A percentile compares a stretch with the other conserved stretches of the same genome.
Conservation (phyloP, 768 basidiomycete species). For the Boletus huronensis region DNA sequence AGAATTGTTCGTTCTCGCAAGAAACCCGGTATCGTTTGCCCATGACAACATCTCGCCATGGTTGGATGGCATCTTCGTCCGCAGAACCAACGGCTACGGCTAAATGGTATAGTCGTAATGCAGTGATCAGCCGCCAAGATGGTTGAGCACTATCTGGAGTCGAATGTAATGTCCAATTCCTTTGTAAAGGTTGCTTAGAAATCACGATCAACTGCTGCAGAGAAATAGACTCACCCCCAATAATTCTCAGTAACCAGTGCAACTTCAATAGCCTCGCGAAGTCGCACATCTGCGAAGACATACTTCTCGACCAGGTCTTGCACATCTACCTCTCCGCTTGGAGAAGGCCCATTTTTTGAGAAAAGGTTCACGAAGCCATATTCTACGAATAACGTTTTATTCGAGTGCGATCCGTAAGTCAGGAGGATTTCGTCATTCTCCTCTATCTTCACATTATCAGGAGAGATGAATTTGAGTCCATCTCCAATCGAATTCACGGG, state of each 20-base stretch:
- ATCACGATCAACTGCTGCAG: background rate
- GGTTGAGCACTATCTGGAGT: conserved; percentile 62
- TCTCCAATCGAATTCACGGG: conserved; percentile 37
- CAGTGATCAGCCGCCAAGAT: conserved; percentile 74
- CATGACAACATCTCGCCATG: conserved; percentile 54
- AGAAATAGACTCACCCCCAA: conserved; percentile 63
- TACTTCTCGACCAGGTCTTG: conserved; percentile 49
- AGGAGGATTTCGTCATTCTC: conserved; percentile 68
- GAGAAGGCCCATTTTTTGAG: conserved; percentile 23
- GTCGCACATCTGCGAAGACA: conserved; percentile 41
- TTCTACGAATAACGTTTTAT: conserved; percentile 76
- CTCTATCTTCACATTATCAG: conserved; percentile 38
- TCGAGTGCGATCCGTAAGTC: conserved; percentile 78
- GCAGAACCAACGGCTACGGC: conserved; percentile 29
- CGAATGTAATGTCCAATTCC: conserved; percentile 77
- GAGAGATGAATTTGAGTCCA: conserved; percentile 51
- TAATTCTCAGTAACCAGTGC: conserved; percentile 64
- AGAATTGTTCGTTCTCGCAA: conserved; percentile 46
- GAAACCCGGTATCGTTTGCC: conserved; percentile 47
- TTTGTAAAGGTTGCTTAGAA: conserved; percentile 27
- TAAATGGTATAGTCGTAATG: conserved; percentile 63
- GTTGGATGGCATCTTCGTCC: conserved; percentile 33
- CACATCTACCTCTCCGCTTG: conserved; percentile 60
- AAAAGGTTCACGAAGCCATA: conserved; percentile 76
- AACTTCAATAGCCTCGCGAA: conserved; percentile 48